Conservation (phyloP, 73 alveolate genomes). For the Paramecium pentaurelia region DNA sequence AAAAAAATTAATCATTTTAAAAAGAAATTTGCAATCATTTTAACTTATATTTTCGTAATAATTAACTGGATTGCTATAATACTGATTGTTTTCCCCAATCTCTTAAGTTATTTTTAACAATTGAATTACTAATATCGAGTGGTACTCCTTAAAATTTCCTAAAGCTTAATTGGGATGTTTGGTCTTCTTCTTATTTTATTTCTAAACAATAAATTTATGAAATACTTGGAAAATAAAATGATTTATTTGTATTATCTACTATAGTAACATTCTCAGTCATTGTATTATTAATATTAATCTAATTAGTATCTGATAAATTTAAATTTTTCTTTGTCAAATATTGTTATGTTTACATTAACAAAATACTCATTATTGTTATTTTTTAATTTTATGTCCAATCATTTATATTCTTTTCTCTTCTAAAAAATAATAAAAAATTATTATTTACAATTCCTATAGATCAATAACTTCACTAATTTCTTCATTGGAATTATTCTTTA, state of each 20-base stretch:
- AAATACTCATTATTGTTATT: constrained; percentile 14
- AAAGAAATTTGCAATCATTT: not conserved
- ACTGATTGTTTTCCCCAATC: constrained; percentile 63
- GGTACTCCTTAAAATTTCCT: constrained; percentile 55
- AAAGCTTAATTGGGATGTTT: constrained; percentile 44
- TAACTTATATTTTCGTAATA: constrained; percentile 6
- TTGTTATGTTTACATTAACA: constrained; percentile 17
- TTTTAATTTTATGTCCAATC: constrained; percentile 51
- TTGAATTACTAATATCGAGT: constrained; percentile 49
- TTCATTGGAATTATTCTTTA: not conserved
- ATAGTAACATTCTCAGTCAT: not conserved
- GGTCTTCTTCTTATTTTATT: not conserved
- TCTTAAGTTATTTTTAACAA: constrained; percentile 47
- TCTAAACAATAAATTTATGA: not conserved
- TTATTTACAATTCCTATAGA: constrained; percentile 47
- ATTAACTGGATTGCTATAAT: not conserved
- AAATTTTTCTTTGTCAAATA: constrained; percentile 19
- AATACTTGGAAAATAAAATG: constrained; percentile 4
- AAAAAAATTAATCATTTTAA: not conserved
- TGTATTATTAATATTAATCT: not conserved
- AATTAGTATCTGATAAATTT: not conserved
- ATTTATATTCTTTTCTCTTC: constrained; percentile 51
- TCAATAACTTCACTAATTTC: constrained; percentile 4
- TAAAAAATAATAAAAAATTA: not conserved
- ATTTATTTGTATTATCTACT: constrained; percentile 28